Conservation (phyloP, 345 rosid species). For the Salix koriyanagi region DNA sequence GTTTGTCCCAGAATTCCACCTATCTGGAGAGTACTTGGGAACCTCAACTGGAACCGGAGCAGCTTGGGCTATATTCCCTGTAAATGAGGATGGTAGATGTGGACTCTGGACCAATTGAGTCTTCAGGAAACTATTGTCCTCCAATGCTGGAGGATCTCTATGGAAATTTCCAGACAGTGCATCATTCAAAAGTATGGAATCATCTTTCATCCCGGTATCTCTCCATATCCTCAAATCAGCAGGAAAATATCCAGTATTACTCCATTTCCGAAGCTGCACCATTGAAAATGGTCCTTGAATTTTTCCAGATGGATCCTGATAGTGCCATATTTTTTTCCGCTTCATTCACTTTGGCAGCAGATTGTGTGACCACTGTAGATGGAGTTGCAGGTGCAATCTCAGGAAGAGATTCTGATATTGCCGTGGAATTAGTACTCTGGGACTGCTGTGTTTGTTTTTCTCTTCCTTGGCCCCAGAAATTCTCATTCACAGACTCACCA, state of each 20-base stretch:
- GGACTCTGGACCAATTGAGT: slow-evolving; percentile 30
- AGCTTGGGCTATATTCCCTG: slow-evolving; percentile 1
- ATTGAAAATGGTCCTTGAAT: slow-evolving; percentile 94
- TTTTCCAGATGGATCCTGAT: slow-evolving; percentile 92
- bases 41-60: slow-evolving; percentile 46
- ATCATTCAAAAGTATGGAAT: slow-evolving; percentile 68
- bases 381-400: slow-evolving; percentile 37
- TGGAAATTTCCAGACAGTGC: slow-evolving; percentile 68
- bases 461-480: slow-evolving; percentile 50
- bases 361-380: slow-evolving; percentile 31
- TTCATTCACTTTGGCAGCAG: slow-evolving; percentile 54
- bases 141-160: slow-evolving; percentile 41
- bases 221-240: slow-evolving; percentile 80
- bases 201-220: slow-evolving; percentile 52
- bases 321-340: slow-evolving; percentile 93
- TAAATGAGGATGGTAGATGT: slow-evolving; percentile 21
- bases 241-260: slow-evolving; percentile 86
- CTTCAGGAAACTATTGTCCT: slow-evolving; percentile 32
- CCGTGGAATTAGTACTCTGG: slow-evolving; percentile 32
- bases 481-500: slow-evolving; percentile 48
- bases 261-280: slow-evolving; percentile 95
- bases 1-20: slow-evolving; percentile 59
- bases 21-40: slow-evolving; percentile 45
- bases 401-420: slow-evolving; percentile 41
- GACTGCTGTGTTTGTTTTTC: slow-evolving; percentile 52